phyloP scores from a whole-genome alignment of 1,139 yeast species.

The Geotrichum fermentans region DNA sequence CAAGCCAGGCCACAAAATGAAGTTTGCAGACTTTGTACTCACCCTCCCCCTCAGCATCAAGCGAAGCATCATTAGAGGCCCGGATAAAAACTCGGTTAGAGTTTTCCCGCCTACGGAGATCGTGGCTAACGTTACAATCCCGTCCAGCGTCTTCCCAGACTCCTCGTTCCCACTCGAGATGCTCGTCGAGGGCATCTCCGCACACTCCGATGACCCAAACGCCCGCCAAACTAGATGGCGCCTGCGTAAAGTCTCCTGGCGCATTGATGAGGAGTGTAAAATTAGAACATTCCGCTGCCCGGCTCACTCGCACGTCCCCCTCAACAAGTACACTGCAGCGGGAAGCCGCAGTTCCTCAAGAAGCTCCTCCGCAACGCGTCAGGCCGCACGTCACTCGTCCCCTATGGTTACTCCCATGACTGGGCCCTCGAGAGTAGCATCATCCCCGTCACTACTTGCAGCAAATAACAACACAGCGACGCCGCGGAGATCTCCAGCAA shows the following conservation, averaged over 20 bases:
- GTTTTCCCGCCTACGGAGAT: conserved; percentile 95
- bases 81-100: conserved; percentile 79
- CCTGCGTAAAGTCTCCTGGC: conserved; percentile 84
- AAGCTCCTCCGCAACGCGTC: not conserved
- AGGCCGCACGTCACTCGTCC: not conserved
- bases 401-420: not conserved
- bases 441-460: not conserved
- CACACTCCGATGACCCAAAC: conserved; percentile 34
- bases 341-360: conserved; percentile 4
- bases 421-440: not conserved
- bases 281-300: conserved; percentile 43
- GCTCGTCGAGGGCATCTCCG: conserved; percentile 70
- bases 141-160: conserved; percentile 84
- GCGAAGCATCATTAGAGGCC: conserved; percentile 74
- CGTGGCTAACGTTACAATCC: conserved; percentile 78
- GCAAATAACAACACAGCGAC: not conserved
- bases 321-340: not conserved
- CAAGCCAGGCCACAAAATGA: conserved; percentile 11
- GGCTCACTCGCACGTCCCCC: conserved; percentile 19
- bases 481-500: not conserved
- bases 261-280: conserved; percentile 76
- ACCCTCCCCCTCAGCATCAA: conserved; percentile 59
- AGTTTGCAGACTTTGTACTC: conserved; percentile 5
- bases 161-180: conserved; percentile 79
- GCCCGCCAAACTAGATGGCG: conserved; percentile 68